Base-by-base conservation (phyloP, 768 basidiomycete genomes). In the Fomitopsis pulvina region DNA sequence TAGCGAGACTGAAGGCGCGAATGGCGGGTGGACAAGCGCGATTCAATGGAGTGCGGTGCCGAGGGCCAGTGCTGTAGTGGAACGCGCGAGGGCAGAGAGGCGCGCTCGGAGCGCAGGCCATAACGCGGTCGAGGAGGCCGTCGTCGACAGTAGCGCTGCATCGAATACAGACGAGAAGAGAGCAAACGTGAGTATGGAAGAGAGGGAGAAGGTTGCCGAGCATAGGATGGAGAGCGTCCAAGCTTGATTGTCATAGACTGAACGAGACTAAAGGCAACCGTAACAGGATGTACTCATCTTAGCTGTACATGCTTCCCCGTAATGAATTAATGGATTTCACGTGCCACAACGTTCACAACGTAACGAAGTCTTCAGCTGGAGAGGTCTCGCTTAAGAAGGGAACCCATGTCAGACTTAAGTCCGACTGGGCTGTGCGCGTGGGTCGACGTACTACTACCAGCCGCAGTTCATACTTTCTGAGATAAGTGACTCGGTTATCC, bases 1-100 rank as follows among this genome's bases (percentile, higher is more conserved):
- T 4, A 16, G 12, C 29, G 41, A 43, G 41, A 27, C 7, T 20
- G 30, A 30, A 25, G 21, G 16, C 24, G 34, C 18, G 11, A 25
- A 28, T 14, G 25, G 41, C 16, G 18, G 42, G 25, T 28, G 25
- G 25, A 28, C 42, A 27, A 24, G 29, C 18, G 27, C 28, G 21
- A 2, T 50, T 11, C 49, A 50, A 30, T 50, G 49, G 49, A 18
- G 27, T 2, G 30, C 30, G 2, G 42, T 50, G 20, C 41, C 49
- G 20, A 42, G 22, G 40, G 41, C 49, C 3, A 25, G 8, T 18
- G 49, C 20, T 9, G 41, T 25, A 3, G 30, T 38, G 24, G 7
- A 37, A 24, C 20, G 49, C 9, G 28, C 27, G 11, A 30, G 24
- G 21, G 30, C 41, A 20, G 49, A 30, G 41, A 2, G 41, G 29